Evolutionary conservation across 2,329 filamentous ascomycete genomes (phyloP).

Genomic region (Xylariaceae sp.): DNA sequence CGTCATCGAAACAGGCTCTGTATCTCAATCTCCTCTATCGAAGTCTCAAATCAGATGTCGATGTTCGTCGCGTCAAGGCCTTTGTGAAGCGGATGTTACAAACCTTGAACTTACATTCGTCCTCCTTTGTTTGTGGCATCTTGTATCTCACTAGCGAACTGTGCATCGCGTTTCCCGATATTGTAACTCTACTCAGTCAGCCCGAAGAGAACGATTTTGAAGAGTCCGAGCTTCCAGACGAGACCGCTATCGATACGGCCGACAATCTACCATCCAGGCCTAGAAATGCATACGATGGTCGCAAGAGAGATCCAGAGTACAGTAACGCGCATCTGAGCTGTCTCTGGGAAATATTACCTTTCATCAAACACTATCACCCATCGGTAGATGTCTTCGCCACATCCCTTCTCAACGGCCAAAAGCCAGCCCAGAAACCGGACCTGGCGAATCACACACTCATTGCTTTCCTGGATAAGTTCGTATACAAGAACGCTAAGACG

Average conservation of each 20-base stretch:
- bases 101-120: slow-evolving; percentile 81
- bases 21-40: slow-evolving; percentile 91
- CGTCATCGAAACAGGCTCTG: slow-evolving; percentile 90
- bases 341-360: slow-evolving; percentile 87
- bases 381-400: slow-evolving; percentile 82
- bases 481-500: slow-evolving; percentile 90
- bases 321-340: slow-evolving; percentile 91
- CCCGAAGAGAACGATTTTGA: slow-evolving; percentile 73
- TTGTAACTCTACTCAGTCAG: slow-evolving; percentile 73
- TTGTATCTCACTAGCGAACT: slow-evolving; percentile 84
- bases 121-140: slow-evolving; percentile 89
- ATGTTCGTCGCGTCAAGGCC: slow-evolving; percentile 86
- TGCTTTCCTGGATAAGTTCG: slow-evolving; percentile 95
- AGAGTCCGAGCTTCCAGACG: slow-evolving; percentile 56
- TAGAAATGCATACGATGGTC: slow-evolving; percentile 66
- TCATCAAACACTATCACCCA: slow-evolving; percentile 82
- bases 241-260: slow-evolving; percentile 18
- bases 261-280: slow-evolving; percentile 24
- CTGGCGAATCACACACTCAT: slow-evolving; percentile 85
- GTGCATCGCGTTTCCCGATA: slow-evolving; percentile 71
- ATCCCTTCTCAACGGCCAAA: slow-evolving; percentile 63
- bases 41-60: slow-evolving; percentile 84
- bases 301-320: slow-evolving; percentile 87
- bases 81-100: slow-evolving; percentile 94
- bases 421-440: slow-evolving; percentile 83